These are phyloP conservation scores for Tulasnella sp. DNA, from an alignment of 768 basidiomycete genomes.

Conservation along the genomic window DNA sequence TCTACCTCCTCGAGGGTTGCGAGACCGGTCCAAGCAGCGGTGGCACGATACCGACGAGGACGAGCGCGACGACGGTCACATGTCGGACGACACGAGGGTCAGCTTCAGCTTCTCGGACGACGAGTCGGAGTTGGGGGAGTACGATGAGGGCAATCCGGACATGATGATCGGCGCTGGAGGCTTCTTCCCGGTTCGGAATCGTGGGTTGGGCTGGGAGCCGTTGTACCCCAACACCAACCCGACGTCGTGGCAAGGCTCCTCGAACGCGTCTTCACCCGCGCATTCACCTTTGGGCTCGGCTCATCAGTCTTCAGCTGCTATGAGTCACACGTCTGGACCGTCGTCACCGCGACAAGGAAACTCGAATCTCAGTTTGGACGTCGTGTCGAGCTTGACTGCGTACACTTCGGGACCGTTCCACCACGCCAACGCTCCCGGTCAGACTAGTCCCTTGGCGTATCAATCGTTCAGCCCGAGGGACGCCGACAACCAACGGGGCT, in stretches of 20 bases:
- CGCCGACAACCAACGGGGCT: neutral
- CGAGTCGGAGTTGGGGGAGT: constrained; percentile 15
- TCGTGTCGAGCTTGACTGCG: neutral
- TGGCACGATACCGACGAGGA: constrained; percentile 31
- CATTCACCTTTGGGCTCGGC: constrained; percentile 28
- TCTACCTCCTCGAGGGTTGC: neutral
- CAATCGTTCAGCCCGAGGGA: constrained; percentile 23
- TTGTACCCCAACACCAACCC: constrained; percentile 24
- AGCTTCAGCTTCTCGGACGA: constrained; percentile 34
- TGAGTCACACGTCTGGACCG: constrained; percentile 20
- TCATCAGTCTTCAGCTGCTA: constrained; percentile 20
- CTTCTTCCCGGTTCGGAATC: constrained; percentile 11
- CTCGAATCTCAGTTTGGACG: constrained; percentile 24
- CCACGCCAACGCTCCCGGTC: neutral
- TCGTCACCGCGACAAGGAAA: constrained; percentile 25
- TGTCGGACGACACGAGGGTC: constrained; percentile 12
- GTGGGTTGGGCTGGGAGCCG: constrained; percentile 31
- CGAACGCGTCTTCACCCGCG: constrained; percentile 24
- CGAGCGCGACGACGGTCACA: constrained; percentile 10
- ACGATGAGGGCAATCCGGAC: constrained; percentile 14
- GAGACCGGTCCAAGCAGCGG: neutral
- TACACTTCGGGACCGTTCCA: constrained; percentile 24
- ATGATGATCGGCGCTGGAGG: constrained; percentile 31
- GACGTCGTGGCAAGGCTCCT: constrained; percentile 28
- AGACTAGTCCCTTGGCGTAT: constrained; percentile 20